Conservation (phyloP, 225 moss, liverwort and hornwort species). For the Anthoceros angustus region DNA sequence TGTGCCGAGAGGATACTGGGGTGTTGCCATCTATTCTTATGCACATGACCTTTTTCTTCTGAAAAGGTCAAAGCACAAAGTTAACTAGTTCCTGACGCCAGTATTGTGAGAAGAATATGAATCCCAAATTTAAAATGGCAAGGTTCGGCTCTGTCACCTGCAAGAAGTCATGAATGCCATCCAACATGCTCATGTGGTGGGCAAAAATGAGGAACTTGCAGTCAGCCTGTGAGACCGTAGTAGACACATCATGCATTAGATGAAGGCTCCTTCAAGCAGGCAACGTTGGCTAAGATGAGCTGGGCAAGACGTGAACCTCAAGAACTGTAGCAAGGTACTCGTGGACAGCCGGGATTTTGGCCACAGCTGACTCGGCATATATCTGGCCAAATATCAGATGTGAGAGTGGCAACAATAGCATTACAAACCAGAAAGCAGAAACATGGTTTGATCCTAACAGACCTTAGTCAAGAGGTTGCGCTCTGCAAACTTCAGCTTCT, state of each 20-base stretch:
- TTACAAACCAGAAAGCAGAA: not conserved
- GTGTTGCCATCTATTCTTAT: constrained; percentile 90
- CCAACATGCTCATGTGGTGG: constrained; percentile 84
- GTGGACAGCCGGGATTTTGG: constrained; percentile 47
- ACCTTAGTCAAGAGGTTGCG: constrained; percentile 86
- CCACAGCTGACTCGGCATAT: constrained; percentile 45
- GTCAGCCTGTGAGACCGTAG: constrained; percentile 41
- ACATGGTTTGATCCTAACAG: not conserved
- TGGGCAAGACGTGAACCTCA: constrained; percentile 21
- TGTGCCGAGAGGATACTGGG: constrained; percentile 55
- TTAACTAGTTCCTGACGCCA: not conserved
- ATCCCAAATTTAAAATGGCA: not conserved
- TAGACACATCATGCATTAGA: not conserved
- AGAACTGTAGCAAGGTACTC: constrained; percentile 51
- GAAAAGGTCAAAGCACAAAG: constrained; percentile 11
- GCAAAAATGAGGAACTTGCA: constrained; percentile 97
- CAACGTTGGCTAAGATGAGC: constrained; percentile 1
- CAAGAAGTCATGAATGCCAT: constrained; percentile 61
- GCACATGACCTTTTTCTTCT: constrained; percentile 78
- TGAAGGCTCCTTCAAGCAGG: not conserved
- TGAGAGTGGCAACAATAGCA: not conserved
- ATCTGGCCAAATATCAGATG: constrained; percentile 29
- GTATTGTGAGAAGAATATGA: not conserved
- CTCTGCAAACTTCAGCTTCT: constrained; percentile 49
- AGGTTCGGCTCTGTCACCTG: constrained; percentile 26